phyloP scores from a whole-genome alignment of 1,139 yeast genomes.

The Nakaseomyces bracarensis region DNA sequence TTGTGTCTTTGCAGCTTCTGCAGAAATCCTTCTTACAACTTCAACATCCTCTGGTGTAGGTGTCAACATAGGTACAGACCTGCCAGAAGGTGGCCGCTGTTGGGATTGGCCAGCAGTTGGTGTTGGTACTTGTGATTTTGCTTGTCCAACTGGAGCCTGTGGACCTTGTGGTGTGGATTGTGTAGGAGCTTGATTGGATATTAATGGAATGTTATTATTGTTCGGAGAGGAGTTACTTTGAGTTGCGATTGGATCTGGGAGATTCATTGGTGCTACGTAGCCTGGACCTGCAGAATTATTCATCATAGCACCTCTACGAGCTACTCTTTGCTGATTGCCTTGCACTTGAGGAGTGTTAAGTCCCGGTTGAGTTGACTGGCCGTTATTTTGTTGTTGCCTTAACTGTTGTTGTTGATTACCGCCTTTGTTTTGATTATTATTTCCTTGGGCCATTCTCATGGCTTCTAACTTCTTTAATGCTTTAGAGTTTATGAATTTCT shows the following conservation, averaged over 20 bases:
- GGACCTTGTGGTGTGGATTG: slow-evolving; percentile 9
- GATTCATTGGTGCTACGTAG: slow-evolving; percentile 2
- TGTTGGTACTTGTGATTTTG: slow-evolving; percentile 9
- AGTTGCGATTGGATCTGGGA: background rate
- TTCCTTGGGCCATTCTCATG: slow-evolving; percentile 24
- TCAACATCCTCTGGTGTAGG: slow-evolving; percentile 43
- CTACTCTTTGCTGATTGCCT: background rate
- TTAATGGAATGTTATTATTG: slow-evolving; percentile 2
- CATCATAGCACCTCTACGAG: slow-evolving; percentile 6
- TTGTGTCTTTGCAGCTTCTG: slow-evolving; percentile 61
- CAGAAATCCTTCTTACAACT: slow-evolving; percentile 53
- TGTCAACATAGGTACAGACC: slow-evolving; percentile 8
- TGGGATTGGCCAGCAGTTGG: slow-evolving; percentile 12
- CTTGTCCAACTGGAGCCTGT: slow-evolving; percentile 8
- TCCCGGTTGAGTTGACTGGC: background rate
- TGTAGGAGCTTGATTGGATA: background rate
- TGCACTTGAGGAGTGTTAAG: slow-evolving; percentile 8
- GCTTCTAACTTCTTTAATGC: slow-evolving; percentile 35
- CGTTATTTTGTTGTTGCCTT: slow-evolving; percentile 3
- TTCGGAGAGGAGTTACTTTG: slow-evolving; percentile 1
- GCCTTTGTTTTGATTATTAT: slow-evolving; percentile 9
- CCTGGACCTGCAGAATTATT: slow-evolving; percentile 2
- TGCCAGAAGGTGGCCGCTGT: slow-evolving; percentile 16
- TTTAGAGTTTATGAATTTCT: slow-evolving; percentile 34
- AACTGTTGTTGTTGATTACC: slow-evolving; percentile 10